Conservation (phyloP, 2,329 filamentous ascomycete species). For the Botryosphaeria dothidea region DNA sequence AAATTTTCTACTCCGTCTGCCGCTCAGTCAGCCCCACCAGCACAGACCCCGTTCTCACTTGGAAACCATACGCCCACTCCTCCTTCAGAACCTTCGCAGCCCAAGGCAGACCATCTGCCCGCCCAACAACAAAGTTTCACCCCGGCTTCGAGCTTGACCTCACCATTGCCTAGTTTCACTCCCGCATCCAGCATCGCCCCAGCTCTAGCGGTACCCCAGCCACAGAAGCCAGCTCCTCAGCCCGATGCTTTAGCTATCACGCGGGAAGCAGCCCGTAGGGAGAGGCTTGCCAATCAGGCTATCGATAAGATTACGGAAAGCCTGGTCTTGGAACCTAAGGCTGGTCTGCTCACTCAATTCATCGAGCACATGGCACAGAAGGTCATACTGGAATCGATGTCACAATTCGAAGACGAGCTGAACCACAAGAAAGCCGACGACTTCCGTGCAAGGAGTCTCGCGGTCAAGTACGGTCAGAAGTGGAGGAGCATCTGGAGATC, state of each 20-base stretch:
- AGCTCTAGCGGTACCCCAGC: neutral
- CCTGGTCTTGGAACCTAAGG: slow-evolving; percentile 37
- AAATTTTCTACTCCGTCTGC: slow-evolving; percentile 6
- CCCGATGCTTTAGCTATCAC: neutral
- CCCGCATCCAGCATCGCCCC: neutral
- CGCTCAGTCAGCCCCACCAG: neutral
- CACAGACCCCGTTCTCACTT: neutral
- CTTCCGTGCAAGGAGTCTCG: slow-evolving; percentile 15
- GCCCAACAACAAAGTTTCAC: neutral
- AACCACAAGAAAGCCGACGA: slow-evolving; percentile 9
- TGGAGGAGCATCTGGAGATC: slow-evolving; percentile 14
- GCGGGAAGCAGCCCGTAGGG: neutral
- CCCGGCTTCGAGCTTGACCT: neutral
- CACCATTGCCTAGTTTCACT: neutral
- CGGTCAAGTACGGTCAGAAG: neutral
- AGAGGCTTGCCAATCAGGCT: neutral
- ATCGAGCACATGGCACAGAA: slow-evolving; percentile 41
- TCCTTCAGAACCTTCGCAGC: neutral
- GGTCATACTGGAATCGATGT: slow-evolving; percentile 28
- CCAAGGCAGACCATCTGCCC: neutral
- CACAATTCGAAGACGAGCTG: slow-evolving; percentile 15
- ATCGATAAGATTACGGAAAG: slow-evolving; percentile 33
- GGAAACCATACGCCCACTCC: neutral
- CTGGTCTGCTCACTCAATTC: slow-evolving; percentile 48
- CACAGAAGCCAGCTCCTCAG: neutral